Percentiles rank a stretch among this genome's conserved stretches.
phyloP scores from a whole-genome alignment of 345 rosid genomes.

The Linum usitatissimum region DNA sequence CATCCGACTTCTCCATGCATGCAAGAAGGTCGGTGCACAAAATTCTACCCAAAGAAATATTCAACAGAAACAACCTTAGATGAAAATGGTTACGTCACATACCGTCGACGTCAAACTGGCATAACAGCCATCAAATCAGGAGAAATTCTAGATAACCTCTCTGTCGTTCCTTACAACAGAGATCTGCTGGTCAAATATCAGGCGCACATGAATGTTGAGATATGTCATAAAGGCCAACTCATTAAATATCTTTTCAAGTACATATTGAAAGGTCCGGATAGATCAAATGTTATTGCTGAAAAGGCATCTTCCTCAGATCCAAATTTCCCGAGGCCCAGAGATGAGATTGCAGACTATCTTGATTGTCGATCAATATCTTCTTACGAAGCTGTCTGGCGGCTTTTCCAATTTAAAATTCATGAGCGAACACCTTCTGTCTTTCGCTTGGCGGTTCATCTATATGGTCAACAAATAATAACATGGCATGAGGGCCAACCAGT shows the following conservation, averaged over 20 bases:
- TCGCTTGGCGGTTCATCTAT: neutral
- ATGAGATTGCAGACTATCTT: neutral
- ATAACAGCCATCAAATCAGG: neutral
- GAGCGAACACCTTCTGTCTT: neutral
- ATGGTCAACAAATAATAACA: neutral
- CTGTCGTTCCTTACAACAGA: neutral
- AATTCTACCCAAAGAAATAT: neutral
- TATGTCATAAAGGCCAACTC: neutral
- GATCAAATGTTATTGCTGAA: neutral
- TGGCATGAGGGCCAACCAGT: neutral
- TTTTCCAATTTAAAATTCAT: neutral
- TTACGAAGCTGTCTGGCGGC: neutral
- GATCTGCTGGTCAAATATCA: neutral
- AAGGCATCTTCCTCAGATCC: neutral
- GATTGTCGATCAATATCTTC: neutral
- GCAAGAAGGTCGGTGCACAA: too few species aligned
- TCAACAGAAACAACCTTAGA: neutral
- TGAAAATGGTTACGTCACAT: neutral
- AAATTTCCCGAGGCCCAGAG: neutral
- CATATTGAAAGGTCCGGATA: neutral
- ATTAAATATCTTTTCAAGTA: constrained; percentile 1
- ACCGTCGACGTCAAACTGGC: neutral
- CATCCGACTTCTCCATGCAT: too few species aligned
- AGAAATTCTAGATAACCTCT: neutral
- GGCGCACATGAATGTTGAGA: constrained; percentile 9